Conservation (phyloP, 2,329 filamentous ascomycete genomes). For the Didymella pomorum region DNA sequence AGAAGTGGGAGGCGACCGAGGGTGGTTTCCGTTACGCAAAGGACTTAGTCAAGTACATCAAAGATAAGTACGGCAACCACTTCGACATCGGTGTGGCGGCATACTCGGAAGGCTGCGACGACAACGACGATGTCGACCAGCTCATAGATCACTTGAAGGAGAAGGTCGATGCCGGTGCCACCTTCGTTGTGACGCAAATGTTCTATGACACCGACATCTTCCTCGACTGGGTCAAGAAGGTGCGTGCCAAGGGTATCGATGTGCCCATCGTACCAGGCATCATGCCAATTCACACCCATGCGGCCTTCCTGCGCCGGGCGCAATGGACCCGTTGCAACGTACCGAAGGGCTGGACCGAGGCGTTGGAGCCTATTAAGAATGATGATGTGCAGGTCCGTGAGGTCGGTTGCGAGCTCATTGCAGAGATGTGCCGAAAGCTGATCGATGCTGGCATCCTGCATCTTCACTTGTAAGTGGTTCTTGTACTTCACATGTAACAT, state of each 20-base stretch:
- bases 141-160: slow-evolving; percentile 94
- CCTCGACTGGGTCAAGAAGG: slow-evolving; percentile 85
- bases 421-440: slow-evolving; percentile 88
- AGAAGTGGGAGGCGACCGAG: slow-evolving; percentile 89
- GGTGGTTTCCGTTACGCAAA: slow-evolving; percentile 90
- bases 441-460: slow-evolving; percentile 83
- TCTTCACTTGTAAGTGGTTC: slow-evolving; percentile 75
- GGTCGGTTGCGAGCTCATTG: slow-evolving; percentile 84
- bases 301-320: slow-evolving; percentile 86
- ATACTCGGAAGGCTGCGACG: slow-evolving; percentile 94
- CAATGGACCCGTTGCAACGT: slow-evolving; percentile 90
- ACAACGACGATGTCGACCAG: slow-evolving; percentile 84
- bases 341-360: slow-evolving; percentile 80
- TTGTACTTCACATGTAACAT: not conserved
- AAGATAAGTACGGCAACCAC: slow-evolving; percentile 80
- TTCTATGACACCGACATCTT: slow-evolving; percentile 99
- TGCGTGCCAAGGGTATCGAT: slow-evolving; percentile 82
- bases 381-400: slow-evolving; percentile 93
- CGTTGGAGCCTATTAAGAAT: slow-evolving; percentile 92
- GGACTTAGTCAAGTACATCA: slow-evolving; percentile 87
- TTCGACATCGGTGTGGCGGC: slow-evolving; percentile 98
- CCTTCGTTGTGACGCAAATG: slow-evolving; percentile 98
- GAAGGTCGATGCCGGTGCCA: slow-evolving; percentile 92
- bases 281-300: slow-evolving; percentile 95
- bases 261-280: slow-evolving; percentile 86